Percentiles rank a stretch among this genome's conserved stretches.
These are phyloP conservation scores for Blastobotrys elegans DNA, from an alignment of 1,139 yeast genomes.

Conservation along the genomic window DNA sequence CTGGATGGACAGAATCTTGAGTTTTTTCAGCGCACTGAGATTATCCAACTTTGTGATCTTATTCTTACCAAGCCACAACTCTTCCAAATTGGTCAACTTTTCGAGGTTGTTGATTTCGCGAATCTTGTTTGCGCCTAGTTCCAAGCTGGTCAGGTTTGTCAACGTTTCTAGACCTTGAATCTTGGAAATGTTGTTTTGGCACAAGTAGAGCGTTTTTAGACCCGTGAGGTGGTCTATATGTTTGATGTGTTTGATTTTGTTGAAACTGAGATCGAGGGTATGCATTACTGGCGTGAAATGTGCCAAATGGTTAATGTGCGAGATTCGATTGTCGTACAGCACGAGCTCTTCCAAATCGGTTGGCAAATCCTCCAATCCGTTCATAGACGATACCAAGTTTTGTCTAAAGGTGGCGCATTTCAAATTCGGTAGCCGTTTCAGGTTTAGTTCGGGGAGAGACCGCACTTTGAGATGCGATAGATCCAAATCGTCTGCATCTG, in stretches of 20 bases:
- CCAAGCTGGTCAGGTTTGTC: conserved; percentile 61
- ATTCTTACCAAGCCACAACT: conserved; percentile 93
- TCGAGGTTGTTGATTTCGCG: conserved; percentile 56
- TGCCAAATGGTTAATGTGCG: conserved; percentile 67
- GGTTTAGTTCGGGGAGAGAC: conserved; percentile 60
- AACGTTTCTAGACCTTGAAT: conserved; percentile 65
- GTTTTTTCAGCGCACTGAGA: conserved; percentile 53
- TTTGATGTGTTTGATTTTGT: conserved; percentile 82
- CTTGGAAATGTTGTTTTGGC: conserved; percentile 77
- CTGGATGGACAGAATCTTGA: conserved; percentile 80
- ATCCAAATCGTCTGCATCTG: conserved; percentile 65
- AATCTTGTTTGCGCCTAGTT: conserved; percentile 87
- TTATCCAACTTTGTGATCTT: conserved; percentile 63
- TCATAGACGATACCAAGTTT: conserved; percentile 68
- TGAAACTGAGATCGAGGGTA: conserved; percentile 79
- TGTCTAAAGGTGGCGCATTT: conserved; percentile 72
- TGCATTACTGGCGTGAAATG: conserved; percentile 50
- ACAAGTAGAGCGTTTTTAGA: conserved; percentile 69
- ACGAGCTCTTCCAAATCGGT: conserved; percentile 71
- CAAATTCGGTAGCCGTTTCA: conserved; percentile 46
- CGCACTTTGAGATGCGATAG: conserved; percentile 73
- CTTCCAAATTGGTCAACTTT: conserved; percentile 51
- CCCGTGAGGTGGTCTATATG: conserved; percentile 61
- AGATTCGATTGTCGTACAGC: conserved; percentile 85
- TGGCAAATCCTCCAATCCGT: conserved; percentile 60